Evolutionary conservation across 805 yeast genomes (phyloP).

Genomic region (Nematodospora valgi): DNA sequence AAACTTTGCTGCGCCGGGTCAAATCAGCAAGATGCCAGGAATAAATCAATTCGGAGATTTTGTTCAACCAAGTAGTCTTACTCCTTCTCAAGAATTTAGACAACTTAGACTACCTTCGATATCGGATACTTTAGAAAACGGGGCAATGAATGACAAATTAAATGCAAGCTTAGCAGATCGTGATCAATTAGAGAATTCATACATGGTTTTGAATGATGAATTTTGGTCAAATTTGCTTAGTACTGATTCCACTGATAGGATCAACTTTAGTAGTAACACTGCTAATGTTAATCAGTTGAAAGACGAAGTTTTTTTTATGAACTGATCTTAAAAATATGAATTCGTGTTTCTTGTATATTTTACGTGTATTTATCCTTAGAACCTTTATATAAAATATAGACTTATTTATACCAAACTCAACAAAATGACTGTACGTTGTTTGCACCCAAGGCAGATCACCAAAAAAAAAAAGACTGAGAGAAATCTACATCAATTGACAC

Average conservation of each 20-base stretch:
- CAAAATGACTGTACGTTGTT: too few relatives aligned
- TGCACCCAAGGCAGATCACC: too few relatives aligned
- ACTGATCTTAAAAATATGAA: conserved; percentile 2
- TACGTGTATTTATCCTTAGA: too few relatives aligned
- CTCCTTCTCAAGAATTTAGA: conserved; percentile 1
- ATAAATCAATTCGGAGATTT: neutral
- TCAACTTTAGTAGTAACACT: conserved; percentile 29
- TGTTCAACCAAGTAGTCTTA: neutral
- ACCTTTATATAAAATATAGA: too few relatives aligned
- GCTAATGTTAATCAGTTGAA: conserved; percentile 9
- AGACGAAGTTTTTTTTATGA: conserved; percentile 28
- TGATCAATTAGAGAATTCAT: conserved; percentile 43
- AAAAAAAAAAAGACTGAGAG: too few relatives aligned
- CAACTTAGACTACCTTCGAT: conserved; percentile 9
- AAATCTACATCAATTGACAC: too few relatives aligned
- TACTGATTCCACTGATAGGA: conserved; percentile 26
- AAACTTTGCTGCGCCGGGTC: too few relatives aligned
- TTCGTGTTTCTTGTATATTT: too few relatives aligned
- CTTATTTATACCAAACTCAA: too few relatives aligned
- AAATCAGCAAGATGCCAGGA: too few relatives aligned
- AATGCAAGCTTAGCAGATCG: conserved; percentile 10
- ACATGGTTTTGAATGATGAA: conserved; percentile 61
- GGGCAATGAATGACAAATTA: neutral
- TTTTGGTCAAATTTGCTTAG: conserved; percentile 62
- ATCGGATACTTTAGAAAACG: neutral